Evolutionary conservation across 345 rosid species (phyloP).

Genomic region (Eucalyptus grandis): DNA sequence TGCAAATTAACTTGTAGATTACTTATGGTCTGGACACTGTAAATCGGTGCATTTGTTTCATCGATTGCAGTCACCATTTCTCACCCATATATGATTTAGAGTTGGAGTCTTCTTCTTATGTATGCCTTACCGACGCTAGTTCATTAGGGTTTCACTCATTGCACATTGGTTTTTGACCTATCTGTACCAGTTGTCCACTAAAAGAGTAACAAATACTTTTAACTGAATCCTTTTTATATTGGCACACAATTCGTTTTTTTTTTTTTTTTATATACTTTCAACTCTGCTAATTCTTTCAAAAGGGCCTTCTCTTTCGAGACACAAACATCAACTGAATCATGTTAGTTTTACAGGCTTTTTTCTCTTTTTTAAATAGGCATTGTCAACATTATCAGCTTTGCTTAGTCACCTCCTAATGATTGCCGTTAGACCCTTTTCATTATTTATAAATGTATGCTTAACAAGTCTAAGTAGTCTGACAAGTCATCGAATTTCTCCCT

Average conservation of each 20-base stretch:
- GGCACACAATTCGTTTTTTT: not conserved
- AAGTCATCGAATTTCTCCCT: not conserved
- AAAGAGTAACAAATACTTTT: not conserved
- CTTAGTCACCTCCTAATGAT: not conserved
- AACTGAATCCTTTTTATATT: not conserved
- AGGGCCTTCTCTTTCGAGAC: not conserved
- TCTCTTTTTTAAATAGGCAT: not conserved
- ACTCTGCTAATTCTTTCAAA: not conserved
- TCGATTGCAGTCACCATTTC: not conserved
- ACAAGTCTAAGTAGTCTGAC: not conserved
- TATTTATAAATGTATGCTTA: not conserved
- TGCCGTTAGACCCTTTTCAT: not conserved
- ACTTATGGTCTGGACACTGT: not conserved
- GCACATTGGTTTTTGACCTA: not conserved
- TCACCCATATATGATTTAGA: not conserved
- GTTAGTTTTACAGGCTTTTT: not conserved
- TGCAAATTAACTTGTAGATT: not conserved
- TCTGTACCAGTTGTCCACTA: not conserved
- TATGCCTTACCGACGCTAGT: not conserved
- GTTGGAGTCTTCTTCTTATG: not conserved
- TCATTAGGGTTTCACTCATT: not conserved
- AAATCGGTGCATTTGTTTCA: not conserved
- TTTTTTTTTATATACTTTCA: not conserved
- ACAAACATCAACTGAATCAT: not conserved
- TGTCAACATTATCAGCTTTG: not conserved